Evolutionary conservation across 2,329 filamentous ascomycete genomes (phyloP).

Genomic region (Tolypocladium album): DNA sequence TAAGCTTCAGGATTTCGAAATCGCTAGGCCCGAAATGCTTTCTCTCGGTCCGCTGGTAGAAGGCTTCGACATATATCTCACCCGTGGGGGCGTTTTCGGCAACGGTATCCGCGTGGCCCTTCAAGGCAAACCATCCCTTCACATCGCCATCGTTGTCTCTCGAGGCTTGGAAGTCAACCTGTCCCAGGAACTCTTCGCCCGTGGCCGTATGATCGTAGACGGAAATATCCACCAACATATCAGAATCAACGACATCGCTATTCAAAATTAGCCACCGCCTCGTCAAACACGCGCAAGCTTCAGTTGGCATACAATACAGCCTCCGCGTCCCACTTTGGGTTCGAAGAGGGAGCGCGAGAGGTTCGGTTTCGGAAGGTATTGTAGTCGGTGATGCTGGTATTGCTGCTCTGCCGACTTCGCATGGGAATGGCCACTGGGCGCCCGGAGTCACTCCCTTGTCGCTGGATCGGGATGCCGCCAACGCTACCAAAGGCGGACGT

Average conservation of each 20-base stretch:
- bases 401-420: constrained; percentile 92
- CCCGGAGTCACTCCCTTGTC: constrained; percentile 71
- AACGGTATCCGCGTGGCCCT: constrained; percentile 61
- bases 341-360: constrained; percentile 50
- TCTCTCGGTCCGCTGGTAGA: constrained; percentile 79
- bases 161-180: constrained; percentile 68
- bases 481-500: constrained; percentile 42
- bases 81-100: constrained; percentile 68
- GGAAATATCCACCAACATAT: constrained; percentile 84
- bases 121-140: constrained; percentile 76
- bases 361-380: constrained; percentile 49
- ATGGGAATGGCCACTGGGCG: constrained; percentile 91
- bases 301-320: constrained; percentile 70
- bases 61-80: constrained; percentile 79
- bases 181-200: constrained; percentile 84
- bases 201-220: constrained; percentile 76
- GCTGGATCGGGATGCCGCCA: constrained; percentile 50
- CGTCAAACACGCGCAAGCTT: background rate
- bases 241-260: constrained; percentile 86
- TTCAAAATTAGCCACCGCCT: constrained; percentile 5
- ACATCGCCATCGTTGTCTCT: constrained; percentile 58
- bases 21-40: constrained; percentile 90
- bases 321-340: constrained; percentile 92
- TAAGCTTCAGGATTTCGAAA: constrained; percentile 91
- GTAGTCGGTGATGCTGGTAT: constrained; percentile 69